A percentile compares a stretch with the other conserved stretches of the same genome.
phyloP scores from a whole-genome alignment of 768 basidiomycete species.

The Psilocybe azurescens region DNA sequence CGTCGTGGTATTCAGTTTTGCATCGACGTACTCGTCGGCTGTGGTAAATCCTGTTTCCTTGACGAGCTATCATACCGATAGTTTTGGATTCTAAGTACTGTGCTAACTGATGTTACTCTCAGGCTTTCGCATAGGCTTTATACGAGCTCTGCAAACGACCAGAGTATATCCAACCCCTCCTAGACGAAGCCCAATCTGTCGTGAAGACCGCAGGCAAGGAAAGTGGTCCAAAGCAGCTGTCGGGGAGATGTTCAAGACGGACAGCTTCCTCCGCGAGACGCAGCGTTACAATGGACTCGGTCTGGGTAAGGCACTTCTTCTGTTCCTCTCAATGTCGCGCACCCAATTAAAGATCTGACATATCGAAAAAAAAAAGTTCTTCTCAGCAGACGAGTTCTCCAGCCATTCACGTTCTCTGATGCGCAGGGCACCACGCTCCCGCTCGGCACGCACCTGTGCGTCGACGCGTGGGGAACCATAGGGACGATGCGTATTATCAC shows the following conservation, averaged over 20 bases:
- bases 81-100: background rate
- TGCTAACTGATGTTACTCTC: background rate
- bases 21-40: no score
- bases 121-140: conserved; percentile 43
- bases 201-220: no score
- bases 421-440: conserved; percentile 33
- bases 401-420: conserved; percentile 40
- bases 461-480: conserved; percentile 19
- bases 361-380: conserved; percentile 16
- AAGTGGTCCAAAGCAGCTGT: no score
- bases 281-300: no score
- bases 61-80: background rate
- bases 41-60: background rate
- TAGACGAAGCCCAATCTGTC: no score
- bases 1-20: background rate
- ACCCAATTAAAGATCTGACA: conserved; percentile 12
- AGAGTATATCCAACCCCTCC: background rate
- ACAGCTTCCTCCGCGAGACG: no score
- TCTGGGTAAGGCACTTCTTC: no score
- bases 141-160: conserved; percentile 39
- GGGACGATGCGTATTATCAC: conserved; percentile 27
- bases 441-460: conserved; percentile 28
- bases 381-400: conserved; percentile 32
- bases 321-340: no score
- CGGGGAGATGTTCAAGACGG: no score